Conservation (phyloP, 345 rosid species). For the Ricinus communis region DNA sequence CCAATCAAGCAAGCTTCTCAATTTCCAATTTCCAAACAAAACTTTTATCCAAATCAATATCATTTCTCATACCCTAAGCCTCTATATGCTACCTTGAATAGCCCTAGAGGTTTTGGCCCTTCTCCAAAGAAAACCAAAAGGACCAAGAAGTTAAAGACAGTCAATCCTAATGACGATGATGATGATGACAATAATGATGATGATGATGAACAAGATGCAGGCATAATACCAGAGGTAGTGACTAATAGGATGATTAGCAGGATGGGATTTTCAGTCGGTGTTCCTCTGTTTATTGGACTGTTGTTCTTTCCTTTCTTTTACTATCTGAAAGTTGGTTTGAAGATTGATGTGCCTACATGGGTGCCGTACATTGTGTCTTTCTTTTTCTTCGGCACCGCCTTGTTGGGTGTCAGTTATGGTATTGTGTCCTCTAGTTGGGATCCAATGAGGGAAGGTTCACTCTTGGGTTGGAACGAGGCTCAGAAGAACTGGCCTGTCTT, state of each 20-base stretch:
- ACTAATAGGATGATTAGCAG: constrained; percentile 91
- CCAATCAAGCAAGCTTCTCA: constrained; percentile 11
- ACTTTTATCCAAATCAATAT: constrained; percentile 6
- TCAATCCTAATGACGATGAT: constrained; percentile 19
- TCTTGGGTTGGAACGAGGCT: constrained; percentile 94
- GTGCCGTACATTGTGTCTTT: constrained; percentile 81
- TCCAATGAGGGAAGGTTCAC: constrained; percentile 87
- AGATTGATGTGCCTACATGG: constrained; percentile 84
- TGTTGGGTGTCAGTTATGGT: constrained; percentile 85
- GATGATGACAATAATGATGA: constrained; percentile 19
- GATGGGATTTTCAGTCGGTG: constrained; percentile 76
- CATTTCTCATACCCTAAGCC: constrained; percentile 27
- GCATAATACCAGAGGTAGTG: constrained; percentile 81
- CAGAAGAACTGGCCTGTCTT: constrained; percentile 92
- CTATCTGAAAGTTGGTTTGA: constrained; percentile 76
- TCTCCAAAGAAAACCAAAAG: constrained; percentile 58
- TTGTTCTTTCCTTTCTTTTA: constrained; percentile 85
- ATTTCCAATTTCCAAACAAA: constrained; percentile 28
- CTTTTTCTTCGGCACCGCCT: constrained; percentile 81
- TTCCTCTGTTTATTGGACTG: constrained; percentile 69
- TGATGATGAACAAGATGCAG: constrained; percentile 44
- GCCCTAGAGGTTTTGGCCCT: constrained; percentile 77
- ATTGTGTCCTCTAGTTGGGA: constrained; percentile 97
- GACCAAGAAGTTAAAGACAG: constrained; percentile 38
- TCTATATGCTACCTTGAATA: constrained; percentile 53